Evolutionary conservation across 177 flowering plant genomes (phyloP), one percentile per base, ranked within the genome.

Genomic region (Vitis hybrid): DNA sequence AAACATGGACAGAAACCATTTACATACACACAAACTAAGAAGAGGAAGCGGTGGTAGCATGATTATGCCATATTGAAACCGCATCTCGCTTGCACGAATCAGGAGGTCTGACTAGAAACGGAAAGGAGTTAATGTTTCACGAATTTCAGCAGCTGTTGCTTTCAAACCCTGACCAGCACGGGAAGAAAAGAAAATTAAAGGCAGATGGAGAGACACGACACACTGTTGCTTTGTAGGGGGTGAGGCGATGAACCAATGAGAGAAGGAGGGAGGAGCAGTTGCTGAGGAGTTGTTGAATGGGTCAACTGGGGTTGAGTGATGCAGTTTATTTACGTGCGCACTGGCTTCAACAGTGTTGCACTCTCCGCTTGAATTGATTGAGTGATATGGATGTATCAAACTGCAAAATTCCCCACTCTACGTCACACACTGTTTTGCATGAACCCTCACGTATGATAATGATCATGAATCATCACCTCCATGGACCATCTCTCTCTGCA

Each of bases 261-360:
- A 32, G 50, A 14, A 13, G 1, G 62, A 68, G 34, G 0, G 59
- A 34, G 54, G 59, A 30, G n/a, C 30, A 30, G 61, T 52, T 49
- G 62, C 15, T 39, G 65, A 58, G n/a, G n/a, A 30, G 61, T 52
- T 49, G 62, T 23, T 39, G 65, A 58, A 4, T 11, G 67, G 57
- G 70, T 64, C 72, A 64, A 68, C 18, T 11, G 79, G 45, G 45
- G 62, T 83, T 81, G 83, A 81, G 84, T 83, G 81, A 71, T 57
- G 68, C 81, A 84, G 81, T 66, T 64, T 71, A 66, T 34, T 80
- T 70, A 72, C 85, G 83, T 84, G 84, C 72, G 61, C 59, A 62
- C 58, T 69, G 69, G 60, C 70, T 60, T n/a, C 30, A 76, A 83
- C 83, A 76, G 82, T 74, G 32, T 51, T n/a, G 54, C n/a, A 13